Evolutionary conservation across 1,139 yeast species (phyloP).

Genomic region (Geotrichum klebahnii): DNA sequence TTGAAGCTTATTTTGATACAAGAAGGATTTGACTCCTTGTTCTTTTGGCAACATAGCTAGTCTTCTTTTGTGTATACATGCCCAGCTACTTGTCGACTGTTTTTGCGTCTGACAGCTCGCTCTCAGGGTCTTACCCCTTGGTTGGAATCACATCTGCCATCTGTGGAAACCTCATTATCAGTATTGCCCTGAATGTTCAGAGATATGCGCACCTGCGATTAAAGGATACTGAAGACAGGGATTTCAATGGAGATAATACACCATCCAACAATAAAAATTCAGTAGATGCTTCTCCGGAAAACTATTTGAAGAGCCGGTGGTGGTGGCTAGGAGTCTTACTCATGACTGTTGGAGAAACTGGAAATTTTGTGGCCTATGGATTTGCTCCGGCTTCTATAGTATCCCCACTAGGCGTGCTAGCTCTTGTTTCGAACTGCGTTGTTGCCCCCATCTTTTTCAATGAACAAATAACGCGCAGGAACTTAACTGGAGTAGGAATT

Average conservation of each 20-base stretch:
- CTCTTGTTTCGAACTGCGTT: conserved; percentile 45
- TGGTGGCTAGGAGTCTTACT: conserved; percentile 45
- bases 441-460: conserved; percentile 46
- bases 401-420: conserved; percentile 47
- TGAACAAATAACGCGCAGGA: conserved; percentile 38
- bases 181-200: conserved; percentile 42
- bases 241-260: background rate
- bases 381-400: conserved; percentile 47
- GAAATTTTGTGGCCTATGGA: conserved; percentile 47
- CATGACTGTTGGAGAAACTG: conserved; percentile 45
- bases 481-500: conserved; percentile 40
- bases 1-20: no score
- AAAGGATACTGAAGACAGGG: conserved; percentile 13
- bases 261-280: background rate
- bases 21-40: no score
- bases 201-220: conserved; percentile 39
- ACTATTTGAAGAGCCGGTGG: conserved; percentile 32
- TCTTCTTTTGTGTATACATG: background rate
- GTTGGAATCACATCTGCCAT: conserved; percentile 40
- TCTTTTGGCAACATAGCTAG: no score
- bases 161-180: conserved; percentile 39
- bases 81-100: background rate
- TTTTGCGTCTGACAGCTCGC: background rate
- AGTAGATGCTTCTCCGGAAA: conserved; percentile 5
- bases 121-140: conserved; percentile 24